Base-by-base conservation (phyloP, 345 rosid species). In the Camelina sativa region DNA sequence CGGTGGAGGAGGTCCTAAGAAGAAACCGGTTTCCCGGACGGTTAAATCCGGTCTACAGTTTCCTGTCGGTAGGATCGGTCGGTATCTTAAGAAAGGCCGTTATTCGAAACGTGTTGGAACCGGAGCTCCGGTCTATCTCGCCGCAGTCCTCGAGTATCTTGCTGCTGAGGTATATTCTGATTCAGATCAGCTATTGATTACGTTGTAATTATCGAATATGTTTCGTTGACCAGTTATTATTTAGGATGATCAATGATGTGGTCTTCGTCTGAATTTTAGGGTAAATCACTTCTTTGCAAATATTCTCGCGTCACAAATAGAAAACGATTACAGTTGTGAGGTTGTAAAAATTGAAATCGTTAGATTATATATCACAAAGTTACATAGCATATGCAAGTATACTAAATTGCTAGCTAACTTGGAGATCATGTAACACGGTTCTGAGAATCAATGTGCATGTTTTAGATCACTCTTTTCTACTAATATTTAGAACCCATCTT, bases 91-190 rank as follows among this genome's bases (percentile, higher is more conserved):
- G 85, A 86, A 87, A 67, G 94, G 97, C 3, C 85, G 94, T 9
- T 89, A 91, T 44, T 69, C 92, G 1, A 76, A 84, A 71, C 86
- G 94, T 9, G 89, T 89, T 7, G 94, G 92, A 15, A 65, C 86
- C 38, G 96, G 93, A 17, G 91, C 93, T 84, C 93, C 92, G 5
- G 90, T 91, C 12, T 88, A 90, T 67, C 80, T 90, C 35, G 96
- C 96, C 55, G 91, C 93, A 6, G 96, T 90, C 1, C 91, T 90
- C 5, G 96, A 90, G 81, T 90, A 86, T 46, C 87, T 86, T 7
- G 93, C 96, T 2, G 96, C 96, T 77, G 92, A 91, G 86, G 93
- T 88, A 48, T 25, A 5, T 15, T 13, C 1, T 15, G 11, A 15
- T 15, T 23, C 44, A 59, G 67, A 50, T 56, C 44, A 20, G 9